phyloP scores from a whole-genome alignment of 305 asterid genomes.

The Euphrasia arctica region DNA sequence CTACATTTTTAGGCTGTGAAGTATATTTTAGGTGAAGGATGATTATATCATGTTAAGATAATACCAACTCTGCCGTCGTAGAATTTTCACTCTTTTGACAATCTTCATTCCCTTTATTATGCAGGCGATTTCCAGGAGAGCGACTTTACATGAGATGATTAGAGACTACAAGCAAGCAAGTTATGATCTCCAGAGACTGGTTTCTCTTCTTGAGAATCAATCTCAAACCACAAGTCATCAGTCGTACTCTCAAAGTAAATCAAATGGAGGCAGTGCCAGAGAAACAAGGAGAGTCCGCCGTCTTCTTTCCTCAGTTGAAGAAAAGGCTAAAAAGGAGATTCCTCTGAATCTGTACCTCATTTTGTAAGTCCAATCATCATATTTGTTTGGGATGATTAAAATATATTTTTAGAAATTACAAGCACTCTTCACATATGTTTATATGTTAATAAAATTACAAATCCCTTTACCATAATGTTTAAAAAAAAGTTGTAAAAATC shows the following conservation, averaged over 20 bases:
- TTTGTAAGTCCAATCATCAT: constrained; percentile 53
- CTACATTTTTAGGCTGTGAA: too few species aligned
- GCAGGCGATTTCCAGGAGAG: constrained; percentile 95
- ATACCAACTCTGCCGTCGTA: neutral
- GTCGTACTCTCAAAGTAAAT: constrained; percentile 36
- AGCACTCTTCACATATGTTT: neutral
- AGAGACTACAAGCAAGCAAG: constrained; percentile 84
- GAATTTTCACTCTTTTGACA: constrained; percentile 20
- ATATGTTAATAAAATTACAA: neutral
- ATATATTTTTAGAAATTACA: too few species aligned
- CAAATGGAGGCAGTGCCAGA: constrained; percentile 53
- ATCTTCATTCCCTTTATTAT: constrained; percentile 20
- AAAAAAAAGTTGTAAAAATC: too few species aligned
- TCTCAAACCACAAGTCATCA: constrained; percentile 42
- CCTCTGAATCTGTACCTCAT: constrained; percentile 78
- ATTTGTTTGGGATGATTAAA: neutral
- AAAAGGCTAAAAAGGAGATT: constrained; percentile 54
- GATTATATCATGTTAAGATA: neutral
- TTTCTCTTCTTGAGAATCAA: constrained; percentile 63
- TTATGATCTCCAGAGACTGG: constrained; percentile 61
- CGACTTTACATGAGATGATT: constrained; percentile 81
- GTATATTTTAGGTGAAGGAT: too few species aligned
- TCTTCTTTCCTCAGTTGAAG: constrained; percentile 60
- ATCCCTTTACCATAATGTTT: neutral
- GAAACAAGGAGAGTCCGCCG: constrained; percentile 64